Base-by-base conservation (phyloP, 352 stramenopile genomes). In the Paralagenidium karlingii region DNA sequence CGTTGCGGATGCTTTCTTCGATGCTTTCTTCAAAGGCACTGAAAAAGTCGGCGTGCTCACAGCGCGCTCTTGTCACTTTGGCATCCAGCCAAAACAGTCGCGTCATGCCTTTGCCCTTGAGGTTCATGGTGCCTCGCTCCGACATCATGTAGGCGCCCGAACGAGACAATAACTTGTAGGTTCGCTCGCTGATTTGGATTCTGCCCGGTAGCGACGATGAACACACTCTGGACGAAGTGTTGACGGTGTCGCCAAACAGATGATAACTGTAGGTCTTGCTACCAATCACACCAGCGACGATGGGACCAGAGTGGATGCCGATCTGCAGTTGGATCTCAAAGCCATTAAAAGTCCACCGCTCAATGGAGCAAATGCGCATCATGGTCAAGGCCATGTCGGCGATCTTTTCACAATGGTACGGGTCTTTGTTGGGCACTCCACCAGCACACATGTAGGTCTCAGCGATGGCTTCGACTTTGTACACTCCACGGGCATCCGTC, bases 91-190 rank as follows among this genome's bases (percentile, higher is more conserved):
- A 85, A 43, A 60, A 77, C 5, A 85, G 58, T 40, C 69, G 65
- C 29, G 79, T 58, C 47, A 73, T 63, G 1, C 70, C 69, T 54
- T 87, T 84, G 11, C 70, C 74, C 33, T 88, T 85, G 1, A 88
- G 51, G 28, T 77, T 68, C 43, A 84, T 71, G 39, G 61, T 62
- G 8, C 74, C 74, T 10, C 74, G 63, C n/a, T 78, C 63, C 0
- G 57, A 60, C 19, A 81, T 60, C 12, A 66, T 49, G 41, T 82
- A 82, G 24, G 51, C 55, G 0, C 63, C 69, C 0, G 60, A 75
- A 1, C 59, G 60, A 16, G 41, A 27, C 2, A 84, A 51, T 1
- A 84, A 48, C 29, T 82, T 50, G 3, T 57, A 58, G 40, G 66
- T 64, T 18, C 59, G 60, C 18, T 68, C 58, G 30, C 68, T 82